phyloP scores from a whole-genome alignment of 164 flowering plant genomes.

The Sedum album region DNA sequence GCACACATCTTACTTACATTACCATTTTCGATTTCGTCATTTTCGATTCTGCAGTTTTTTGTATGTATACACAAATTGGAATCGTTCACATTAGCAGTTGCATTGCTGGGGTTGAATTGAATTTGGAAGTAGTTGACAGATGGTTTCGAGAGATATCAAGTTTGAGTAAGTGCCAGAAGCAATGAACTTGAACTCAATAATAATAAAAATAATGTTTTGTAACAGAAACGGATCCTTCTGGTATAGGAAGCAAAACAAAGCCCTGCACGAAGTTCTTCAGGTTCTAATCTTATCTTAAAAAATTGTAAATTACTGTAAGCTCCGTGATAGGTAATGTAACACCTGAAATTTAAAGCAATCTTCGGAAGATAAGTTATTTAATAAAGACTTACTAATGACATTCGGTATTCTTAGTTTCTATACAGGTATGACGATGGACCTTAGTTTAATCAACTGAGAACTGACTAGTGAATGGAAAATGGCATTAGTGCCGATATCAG shows the following conservation, averaged over 20 bases:
- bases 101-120: too few species aligned
- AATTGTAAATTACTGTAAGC: neutral
- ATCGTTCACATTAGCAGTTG: too few species aligned
- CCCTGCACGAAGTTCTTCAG: conserved; percentile 99
- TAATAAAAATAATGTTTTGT: conserved; percentile 50
- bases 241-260: conserved; percentile 99
- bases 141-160: neutral
- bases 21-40: neutral
- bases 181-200: conserved; percentile 33
- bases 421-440: neutral
- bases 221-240: conserved; percentile 94
- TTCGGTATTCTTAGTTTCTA: neutral
- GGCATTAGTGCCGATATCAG: too few species aligned
- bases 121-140: neutral
- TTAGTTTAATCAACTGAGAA: neutral
- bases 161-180: neutral
- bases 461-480: neutral
- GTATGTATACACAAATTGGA: too few species aligned
- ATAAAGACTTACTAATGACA: neutral
- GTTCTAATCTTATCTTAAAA: conserved; percentile 61
- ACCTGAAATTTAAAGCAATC: neutral
- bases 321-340: neutral
- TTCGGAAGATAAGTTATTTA: neutral
- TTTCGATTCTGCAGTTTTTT: neutral
- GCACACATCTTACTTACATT: neutral